Percentiles rank a stretch among this genome's conserved stretches.
Evolutionary conservation across 176 grass and related monocot species (phyloP).

Genomic region (Aegilops umbellulata): DNA sequence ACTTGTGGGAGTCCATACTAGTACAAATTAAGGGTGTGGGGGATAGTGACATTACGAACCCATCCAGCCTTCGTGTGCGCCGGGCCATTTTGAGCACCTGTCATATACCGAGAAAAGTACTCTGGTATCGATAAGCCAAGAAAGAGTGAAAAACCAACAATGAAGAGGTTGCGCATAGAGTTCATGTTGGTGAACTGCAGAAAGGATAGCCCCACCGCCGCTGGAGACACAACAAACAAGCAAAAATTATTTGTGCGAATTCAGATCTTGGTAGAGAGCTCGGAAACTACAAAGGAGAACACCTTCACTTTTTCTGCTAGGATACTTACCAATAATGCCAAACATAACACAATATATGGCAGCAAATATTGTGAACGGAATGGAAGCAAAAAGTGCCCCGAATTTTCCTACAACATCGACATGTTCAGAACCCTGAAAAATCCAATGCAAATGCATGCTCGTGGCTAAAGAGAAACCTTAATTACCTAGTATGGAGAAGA

Average conservation of each 20-base stretch:
- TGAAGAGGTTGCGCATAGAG: conserved; percentile 94
- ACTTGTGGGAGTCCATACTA: background rate
- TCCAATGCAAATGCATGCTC: background rate
- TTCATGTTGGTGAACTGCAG: conserved; percentile 99
- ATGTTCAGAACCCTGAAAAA: conserved; percentile 10
- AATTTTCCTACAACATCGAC: conserved; percentile 72
- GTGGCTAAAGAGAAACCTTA: conserved; percentile 21
- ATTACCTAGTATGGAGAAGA: conserved; percentile 87
- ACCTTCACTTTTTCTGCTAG: background rate
- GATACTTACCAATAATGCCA: conserved; percentile 73
- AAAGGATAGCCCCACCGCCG: conserved; percentile 86
- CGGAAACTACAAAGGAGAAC: background rate
- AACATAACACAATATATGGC: conserved; percentile 89
- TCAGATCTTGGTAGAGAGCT: background rate
- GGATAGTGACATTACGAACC: conserved; percentile 39
- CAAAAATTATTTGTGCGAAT: background rate
- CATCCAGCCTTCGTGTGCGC: conserved; percentile 92
- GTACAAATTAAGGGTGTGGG: background rate
- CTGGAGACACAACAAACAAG: conserved; percentile 44
- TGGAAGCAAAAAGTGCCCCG: conserved; percentile 92
- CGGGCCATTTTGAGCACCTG: conserved; percentile 53
- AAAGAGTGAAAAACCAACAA: conserved; percentile 83
- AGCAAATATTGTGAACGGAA: conserved; percentile 92
- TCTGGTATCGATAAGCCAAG: conserved; percentile 91
- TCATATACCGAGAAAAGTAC: conserved; percentile 78